Base-by-base conservation (phyloP, 768 basidiomycete species). In the Mycena crocata region DNA sequence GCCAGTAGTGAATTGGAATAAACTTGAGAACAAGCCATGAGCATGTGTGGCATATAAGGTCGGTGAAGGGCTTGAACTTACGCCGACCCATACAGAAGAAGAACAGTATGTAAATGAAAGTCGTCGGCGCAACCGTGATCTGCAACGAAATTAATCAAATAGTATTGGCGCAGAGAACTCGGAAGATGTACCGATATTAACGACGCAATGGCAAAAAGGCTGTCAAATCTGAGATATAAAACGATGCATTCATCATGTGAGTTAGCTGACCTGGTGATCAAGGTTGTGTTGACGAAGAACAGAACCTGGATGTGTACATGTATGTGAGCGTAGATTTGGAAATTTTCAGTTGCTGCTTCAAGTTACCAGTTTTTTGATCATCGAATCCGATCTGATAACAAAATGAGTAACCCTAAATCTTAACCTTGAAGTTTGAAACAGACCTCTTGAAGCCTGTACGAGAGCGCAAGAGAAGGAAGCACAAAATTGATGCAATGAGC, bases 91-190 rank as follows among this genome's bases (percentile, higher is more conserved):
- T 57, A 30, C 55, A 57, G 30, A 57, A 57, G 17, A 57, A 57
- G 55, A 57, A 57, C 7, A 57, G 30, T 5, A 57, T 57, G 26
- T 57, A 57, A n/a, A 57, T 57, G 55, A 57, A 57, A 5, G 55
- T 42, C 19, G 37, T 44, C 3, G 55, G 40, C 17, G 55, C 55
- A 15, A 42, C 40, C 39, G 55, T 57, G 39, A 57, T 57, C 55
- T 57, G 35, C 19, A n/a, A 26, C n/a, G 23, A 28, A 10, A 42
- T 31, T 19, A 57, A 57, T 26, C 23, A 24, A 31, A 9, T 15
- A 3, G 15, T 23, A n/a, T n/a, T 8, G 10, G 19, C 7, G 26
- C 15, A 3, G 34, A n/a, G n/a, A 39, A 8, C 8, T 13, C 14
- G 9, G 46, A 28, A 17, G 15, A 39, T 21, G 5, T 21, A 44